A percentile compares a stretch with the other conserved stretches of the same genome.
Conservation (phyloP, 352 stramenopile genomes). For the Globisporangium radiosum region DNA sequence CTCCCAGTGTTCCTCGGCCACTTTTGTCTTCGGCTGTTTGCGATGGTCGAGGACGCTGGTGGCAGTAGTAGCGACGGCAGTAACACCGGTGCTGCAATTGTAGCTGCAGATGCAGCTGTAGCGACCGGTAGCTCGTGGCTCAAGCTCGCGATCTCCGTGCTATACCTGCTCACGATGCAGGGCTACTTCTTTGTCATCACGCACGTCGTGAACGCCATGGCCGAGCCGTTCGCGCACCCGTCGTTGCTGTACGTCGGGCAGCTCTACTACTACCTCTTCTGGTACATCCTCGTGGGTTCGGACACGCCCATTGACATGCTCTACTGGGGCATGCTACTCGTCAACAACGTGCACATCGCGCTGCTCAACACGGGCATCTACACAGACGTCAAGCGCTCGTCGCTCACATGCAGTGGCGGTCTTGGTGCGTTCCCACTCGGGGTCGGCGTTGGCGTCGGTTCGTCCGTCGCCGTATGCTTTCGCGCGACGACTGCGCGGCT, state of each 20-base stretch:
- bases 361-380: slow-evolving; percentile 84
- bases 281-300: slow-evolving; percentile 80
- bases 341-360: slow-evolving; percentile 85
- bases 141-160: slow-evolving; percentile 66
- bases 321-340: slow-evolving; percentile 78
- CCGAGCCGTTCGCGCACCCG: slow-evolving; percentile 72
- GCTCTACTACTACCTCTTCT: slow-evolving; percentile 86
- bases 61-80: not conserved
- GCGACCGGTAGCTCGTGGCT: slow-evolving; percentile 31
- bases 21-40: slow-evolving; percentile 70
- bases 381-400: slow-evolving; percentile 71
- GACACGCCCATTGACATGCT: slow-evolving; percentile 75
- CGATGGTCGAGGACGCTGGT: slow-evolving; percentile 40
- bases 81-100: no score
- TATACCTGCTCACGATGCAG: slow-evolving; percentile 80
- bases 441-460: slow-evolving; percentile 27
- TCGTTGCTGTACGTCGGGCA: slow-evolving; percentile 81
- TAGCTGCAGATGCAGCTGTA: slow-evolving; percentile 6
- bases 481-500: slow-evolving; percentile 31
- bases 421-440: not conserved
- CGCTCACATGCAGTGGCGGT: slow-evolving; percentile 22
- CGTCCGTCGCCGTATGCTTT: slow-evolving; percentile 57
- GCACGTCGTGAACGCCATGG: slow-evolving; percentile 73
- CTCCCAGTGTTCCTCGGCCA: slow-evolving; percentile 77
- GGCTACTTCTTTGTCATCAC: slow-evolving; percentile 83